These are phyloP conservation scores for Nymphaea thermarum DNA, from an alignment of 164 flowering plant species.

Conservation along the genomic window DNA sequence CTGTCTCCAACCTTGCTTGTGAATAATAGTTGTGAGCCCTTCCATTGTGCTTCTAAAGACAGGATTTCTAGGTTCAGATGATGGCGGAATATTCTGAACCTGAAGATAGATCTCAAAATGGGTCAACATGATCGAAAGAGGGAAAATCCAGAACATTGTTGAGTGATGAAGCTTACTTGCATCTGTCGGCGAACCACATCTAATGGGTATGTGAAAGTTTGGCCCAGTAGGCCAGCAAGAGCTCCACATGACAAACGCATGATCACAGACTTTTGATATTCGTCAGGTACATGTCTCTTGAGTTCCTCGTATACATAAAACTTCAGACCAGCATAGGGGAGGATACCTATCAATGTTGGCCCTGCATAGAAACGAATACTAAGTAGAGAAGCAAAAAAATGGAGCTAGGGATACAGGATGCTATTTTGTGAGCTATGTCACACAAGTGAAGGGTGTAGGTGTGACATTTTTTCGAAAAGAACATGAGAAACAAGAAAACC, in stretches of 20 bases:
- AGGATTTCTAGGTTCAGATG: slow-evolving; percentile 21
- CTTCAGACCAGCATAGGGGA: slow-evolving; percentile 93
- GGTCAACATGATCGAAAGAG: background rate
- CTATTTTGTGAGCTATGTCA: too few relatives aligned
- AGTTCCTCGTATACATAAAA: slow-evolving; percentile 88
- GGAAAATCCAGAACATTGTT: background rate
- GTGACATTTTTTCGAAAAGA: too few relatives aligned
- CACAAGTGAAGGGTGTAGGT: too few relatives aligned
- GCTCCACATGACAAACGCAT: slow-evolving; percentile 95
- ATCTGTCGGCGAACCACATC: slow-evolving; percentile 96
- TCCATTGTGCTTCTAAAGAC: slow-evolving; percentile 50
- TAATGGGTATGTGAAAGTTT: slow-evolving; percentile 85
- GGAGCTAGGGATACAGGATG: too few relatives aligned
- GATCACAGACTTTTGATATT: slow-evolving; percentile 65
- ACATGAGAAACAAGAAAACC: too few relatives aligned
- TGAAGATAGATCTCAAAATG: slow-evolving; percentile 12
- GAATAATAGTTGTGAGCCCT: slow-evolving; percentile 53
- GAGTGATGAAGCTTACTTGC: slow-evolving; percentile 48
- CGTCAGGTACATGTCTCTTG: slow-evolving; percentile 82
- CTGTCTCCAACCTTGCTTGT: slow-evolving; percentile 78
- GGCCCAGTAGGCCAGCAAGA: slow-evolving; percentile 90
- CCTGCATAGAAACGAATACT: slow-evolving; percentile 25
- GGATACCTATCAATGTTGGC: slow-evolving; percentile 87
- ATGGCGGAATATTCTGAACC: slow-evolving; percentile 61
- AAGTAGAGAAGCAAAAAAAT: too few relatives aligned